Evolutionary conservation across 2,329 filamentous ascomycete species (phyloP), one percentile per base, ranked within the genome.

Genomic region (Neurospora sp.): DNA sequence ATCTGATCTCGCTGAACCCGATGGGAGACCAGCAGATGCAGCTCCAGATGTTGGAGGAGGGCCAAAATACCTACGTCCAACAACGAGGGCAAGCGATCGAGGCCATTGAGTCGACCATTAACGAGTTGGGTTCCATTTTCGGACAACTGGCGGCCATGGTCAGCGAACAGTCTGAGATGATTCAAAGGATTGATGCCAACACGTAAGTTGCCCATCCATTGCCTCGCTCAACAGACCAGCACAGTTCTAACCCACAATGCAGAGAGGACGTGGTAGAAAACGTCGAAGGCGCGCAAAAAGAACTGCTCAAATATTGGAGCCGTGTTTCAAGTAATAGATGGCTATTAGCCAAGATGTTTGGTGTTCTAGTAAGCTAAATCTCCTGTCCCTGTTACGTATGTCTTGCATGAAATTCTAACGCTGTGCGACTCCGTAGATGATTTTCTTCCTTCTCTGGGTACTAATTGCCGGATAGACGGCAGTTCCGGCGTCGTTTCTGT

Each of bases 261-360:
- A 78, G 75, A 97, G 96, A 99, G 77, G 94, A 97, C 76, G 93
- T 99, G 6, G 95, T 99, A 69, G 95, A 98, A 77, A 99, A 99
- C 76, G 95, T 99, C n/a, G 89, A 97, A 77, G 96, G 96, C 19
- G 96, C 96, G 6, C 96, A 99, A 79, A 87, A 94, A 73, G 95
- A 99, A 81, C 80, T 99, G 77, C 88, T 99, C 82, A 97, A 97
- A 80, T 99, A 98, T 81, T 99, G 96, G 95, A 91, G 89, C 37
- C 87, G 94, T 52, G 94, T 98, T 37, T 96, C 93, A 70, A 93
- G 94, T 72, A 99, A 99, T 82, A 87, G 96, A 73, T 98, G 95
- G 96, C 83, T 99, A 73, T 90, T 98, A 75, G 93, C 93, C 62
- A 92, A 91, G 83, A 91, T 92, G 89, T 91, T 91, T 80, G 89